Evolutionary conservation across 208 protist genomes (phyloP), one percentile per base, ranked within the genome.

Genomic region (Jaenimonas drosophilae): DNA sequence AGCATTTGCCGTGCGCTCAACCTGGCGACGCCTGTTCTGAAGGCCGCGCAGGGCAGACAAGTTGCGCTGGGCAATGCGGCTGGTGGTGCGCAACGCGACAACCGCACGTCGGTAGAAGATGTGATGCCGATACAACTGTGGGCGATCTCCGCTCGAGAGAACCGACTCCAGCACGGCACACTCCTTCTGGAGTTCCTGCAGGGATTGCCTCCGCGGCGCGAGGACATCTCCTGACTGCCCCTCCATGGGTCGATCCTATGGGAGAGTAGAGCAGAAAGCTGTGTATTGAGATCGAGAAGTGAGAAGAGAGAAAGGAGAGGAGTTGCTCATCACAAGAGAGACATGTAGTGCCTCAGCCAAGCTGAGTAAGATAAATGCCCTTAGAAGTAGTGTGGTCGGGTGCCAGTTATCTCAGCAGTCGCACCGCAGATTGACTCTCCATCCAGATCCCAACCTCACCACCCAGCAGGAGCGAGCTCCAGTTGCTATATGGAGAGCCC

Each of bases 381-480:
- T n/a, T n/a, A n/a, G n/a, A n/a, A n/a, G n/a, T n/a, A n/a, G n/a
- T n/a, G n/a, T n/a, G n/a, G n/a, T n/a, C n/a, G n/a, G n/a, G n/a
- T n/a, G n/a, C n/a, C n/a, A n/a, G n/a, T n/a, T n/a, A n/a, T n/a
- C n/a, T n/a, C n/a, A n/a, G n/a, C n/a, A n/a, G 37, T 20, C 16
- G n/a, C 11, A 19, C 16, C 30, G 46, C 43, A 30, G 46, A 39
- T 17, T 73, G 65, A 5, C 26, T n/a, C 24, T 66, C 52, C 20
- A 73, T 48, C 59, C 53, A 67, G 21, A 44, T 26, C 20, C 29
- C 14, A 14, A 54, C 3, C n/a, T 64, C 59, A n/a, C 29, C 28
- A 14, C 36, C 33, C 34, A 28, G 56, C n/a, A n/a, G n/a, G n/a
- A n/a, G n/a, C n/a, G n/a, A n/a, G 4, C 1, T 2, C 21, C 21